A percentile compares a stretch with the other conserved stretches of the same genome.
Conservation (phyloP, 2,329 filamentous ascomycete genomes). For the Cladophialophora immunda region DNA sequence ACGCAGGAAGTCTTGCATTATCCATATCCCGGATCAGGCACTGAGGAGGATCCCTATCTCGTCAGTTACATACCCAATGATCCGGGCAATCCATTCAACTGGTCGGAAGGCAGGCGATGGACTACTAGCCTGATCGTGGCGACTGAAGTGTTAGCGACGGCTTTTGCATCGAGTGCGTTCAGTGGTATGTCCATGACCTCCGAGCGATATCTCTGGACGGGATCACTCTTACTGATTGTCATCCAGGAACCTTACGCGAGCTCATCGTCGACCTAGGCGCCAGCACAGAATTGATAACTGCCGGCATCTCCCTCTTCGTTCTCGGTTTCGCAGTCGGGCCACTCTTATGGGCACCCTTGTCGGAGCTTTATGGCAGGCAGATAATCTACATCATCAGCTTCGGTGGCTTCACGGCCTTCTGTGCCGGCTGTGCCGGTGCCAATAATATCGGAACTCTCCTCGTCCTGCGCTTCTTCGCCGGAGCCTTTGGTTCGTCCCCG, state of each 20-base stretch:
- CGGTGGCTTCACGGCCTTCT: slow-evolving; percentile 67
- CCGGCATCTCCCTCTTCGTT: slow-evolving; percentile 72
- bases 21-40: slow-evolving; percentile 69
- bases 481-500: slow-evolving; percentile 68
- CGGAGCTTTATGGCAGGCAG: slow-evolving; percentile 70
- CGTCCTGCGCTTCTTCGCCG: slow-evolving; percentile 73
- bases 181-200: slow-evolving; percentile 40
- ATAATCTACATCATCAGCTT: slow-evolving; percentile 68
- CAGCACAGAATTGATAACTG: slow-evolving; percentile 58
- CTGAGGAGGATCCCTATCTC: slow-evolving; percentile 70
- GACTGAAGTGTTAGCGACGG: slow-evolving; percentile 71
- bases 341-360: slow-evolving; percentile 71
- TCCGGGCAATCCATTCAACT: slow-evolving; percentile 72
- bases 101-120: slow-evolving; percentile 69
- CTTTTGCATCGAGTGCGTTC: slow-evolving; percentile 75
- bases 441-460: slow-evolving; percentile 68
- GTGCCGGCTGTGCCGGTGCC: slow-evolving; percentile 65
- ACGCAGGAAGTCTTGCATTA: slow-evolving; percentile 65
- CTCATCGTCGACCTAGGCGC: slow-evolving; percentile 63
- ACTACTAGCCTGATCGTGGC: slow-evolving; percentile 69
- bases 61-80: slow-evolving; percentile 75
- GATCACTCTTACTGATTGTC: neutral
- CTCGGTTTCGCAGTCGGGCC: slow-evolving; percentile 69
- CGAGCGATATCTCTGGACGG: neutral
- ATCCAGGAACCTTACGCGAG: slow-evolving; percentile 43